phyloP scores from a whole-genome alignment of 106 monocot species.

The Triglochin maritima region DNA sequence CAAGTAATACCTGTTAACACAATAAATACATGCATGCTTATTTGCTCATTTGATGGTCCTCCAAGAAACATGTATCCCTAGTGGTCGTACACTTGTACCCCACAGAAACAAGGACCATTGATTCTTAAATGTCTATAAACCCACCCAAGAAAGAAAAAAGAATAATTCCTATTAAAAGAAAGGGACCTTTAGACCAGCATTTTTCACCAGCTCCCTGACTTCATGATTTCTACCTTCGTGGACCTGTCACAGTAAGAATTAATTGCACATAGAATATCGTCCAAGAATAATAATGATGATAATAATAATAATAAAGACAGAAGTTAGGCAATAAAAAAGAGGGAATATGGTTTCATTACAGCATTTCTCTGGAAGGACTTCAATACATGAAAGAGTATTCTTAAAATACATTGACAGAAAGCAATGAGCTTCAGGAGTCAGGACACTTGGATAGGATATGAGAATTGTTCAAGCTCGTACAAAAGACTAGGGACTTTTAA shows the following conservation, averaged over 20 bases:
- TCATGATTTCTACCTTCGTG: slow-evolving; percentile 93
- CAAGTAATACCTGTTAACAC: too few species aligned
- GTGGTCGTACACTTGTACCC: too few species aligned
- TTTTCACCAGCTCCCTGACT: slow-evolving; percentile 84
- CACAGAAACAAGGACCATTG: background rate
- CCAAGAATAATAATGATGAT: background rate
- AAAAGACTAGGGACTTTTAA: background rate
- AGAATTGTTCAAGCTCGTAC: background rate
- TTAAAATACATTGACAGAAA: background rate
- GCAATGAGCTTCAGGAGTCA: background rate
- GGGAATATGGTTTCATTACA: background rate
- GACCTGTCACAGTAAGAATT: slow-evolving; percentile 35
- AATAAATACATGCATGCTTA: background rate
- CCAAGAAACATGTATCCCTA: background rate
- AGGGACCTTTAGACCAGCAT: slow-evolving; percentile 80
- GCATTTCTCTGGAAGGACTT: background rate
- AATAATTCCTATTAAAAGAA: background rate
- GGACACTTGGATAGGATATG: background rate
- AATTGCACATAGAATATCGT: background rate
- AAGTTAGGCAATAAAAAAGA: background rate
- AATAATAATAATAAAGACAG: background rate
- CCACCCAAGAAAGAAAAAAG: background rate
- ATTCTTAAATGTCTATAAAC: background rate
- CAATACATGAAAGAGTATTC: background rate
- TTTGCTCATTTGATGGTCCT: background rate